Base-by-base conservation (phyloP, 1,284 basidiomycete species). In the Cystobasidiaceae sp. region DNA sequence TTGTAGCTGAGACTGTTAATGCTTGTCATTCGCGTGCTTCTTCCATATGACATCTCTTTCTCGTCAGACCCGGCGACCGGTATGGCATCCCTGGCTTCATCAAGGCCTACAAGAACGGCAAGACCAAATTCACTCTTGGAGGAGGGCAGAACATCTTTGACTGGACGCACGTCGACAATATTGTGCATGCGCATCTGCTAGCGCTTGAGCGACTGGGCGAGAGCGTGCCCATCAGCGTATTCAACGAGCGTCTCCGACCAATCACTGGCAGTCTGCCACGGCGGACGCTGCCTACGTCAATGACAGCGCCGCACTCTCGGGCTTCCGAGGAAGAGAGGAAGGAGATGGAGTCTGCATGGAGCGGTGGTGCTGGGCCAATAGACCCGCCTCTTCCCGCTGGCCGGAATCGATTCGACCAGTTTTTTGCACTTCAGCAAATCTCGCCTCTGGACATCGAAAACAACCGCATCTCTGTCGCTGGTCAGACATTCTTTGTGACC, bases 151-250 rank as follows among this genome's bases (percentile, higher is more conserved):
- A 98, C 77, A 79, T 97, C 9, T 94, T 93, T 73, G 96, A 99
- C 79, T 97, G 90, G 86, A 97, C 94, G 0, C 97, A 97, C 74
- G 92, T 98, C 69, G 90, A 86, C 69, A 99, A 99, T 76, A 88
- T 96, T 68, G 93, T 93, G 0, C 85, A 90, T 74, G 94, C 94
- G 1, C 96, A 99, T 75, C 79, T 99, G 7, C 85, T 98, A 50
- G 96, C 96, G 1, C 88, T 90, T 8, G 93, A 97, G 80, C 86
- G 84, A 73, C 84, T 94, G 41, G 80, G 80, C 56, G 76, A 78
- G 1, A 66, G 56, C 2, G 78, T 80, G 63, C 75, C 77, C 7
- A 71, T 76, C 49, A 68, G 68, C 70, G 77, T 54, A 75, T 82
- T 89, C 62, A 79, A 82, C 63, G 80, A 79, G 55, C 82, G 86